Conservation (phyloP, 305 asterid genomes). For the Monarda citriodora region DNA sequence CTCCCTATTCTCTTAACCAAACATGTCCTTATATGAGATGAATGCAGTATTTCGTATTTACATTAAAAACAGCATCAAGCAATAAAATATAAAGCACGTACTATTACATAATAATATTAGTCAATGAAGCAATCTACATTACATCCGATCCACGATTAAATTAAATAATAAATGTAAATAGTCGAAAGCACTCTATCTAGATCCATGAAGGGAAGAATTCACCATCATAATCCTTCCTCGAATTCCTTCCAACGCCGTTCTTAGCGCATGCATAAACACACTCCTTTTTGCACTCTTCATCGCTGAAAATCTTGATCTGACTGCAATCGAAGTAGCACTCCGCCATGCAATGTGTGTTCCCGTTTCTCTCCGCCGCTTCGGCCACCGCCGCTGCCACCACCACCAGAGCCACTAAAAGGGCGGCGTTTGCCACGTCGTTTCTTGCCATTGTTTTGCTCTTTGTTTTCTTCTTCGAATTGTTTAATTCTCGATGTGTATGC, state of each 20-base stretch:
- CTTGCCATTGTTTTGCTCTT: neutral
- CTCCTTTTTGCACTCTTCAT: conserved; percentile 40
- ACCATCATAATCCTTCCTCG: conserved; percentile 13
- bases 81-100: no score
- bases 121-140: no score
- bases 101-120: no score
- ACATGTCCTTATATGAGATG: no score
- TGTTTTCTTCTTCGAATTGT: no score
- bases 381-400: neutral
- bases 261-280: conserved; percentile 30
- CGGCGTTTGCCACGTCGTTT: neutral
- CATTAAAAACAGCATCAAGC: no score
- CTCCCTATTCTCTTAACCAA: no score
- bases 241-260: neutral
- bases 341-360: conserved; percentile 26
- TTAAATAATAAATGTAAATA: no score
- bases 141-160: no score
- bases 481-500: no score
- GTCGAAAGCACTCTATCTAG: neutral
- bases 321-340: conserved; percentile 46
- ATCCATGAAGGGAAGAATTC: conserved; percentile 41
- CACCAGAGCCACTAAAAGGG: conserved; percentile 13
- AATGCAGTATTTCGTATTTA: no score
- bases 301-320: conserved; percentile 33
- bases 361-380: conserved; percentile 24